These are phyloP conservation scores for Globisporangium yorkense DNA, from an alignment of 352 stramenopile genomes.

Conservation along the genomic window DNA sequence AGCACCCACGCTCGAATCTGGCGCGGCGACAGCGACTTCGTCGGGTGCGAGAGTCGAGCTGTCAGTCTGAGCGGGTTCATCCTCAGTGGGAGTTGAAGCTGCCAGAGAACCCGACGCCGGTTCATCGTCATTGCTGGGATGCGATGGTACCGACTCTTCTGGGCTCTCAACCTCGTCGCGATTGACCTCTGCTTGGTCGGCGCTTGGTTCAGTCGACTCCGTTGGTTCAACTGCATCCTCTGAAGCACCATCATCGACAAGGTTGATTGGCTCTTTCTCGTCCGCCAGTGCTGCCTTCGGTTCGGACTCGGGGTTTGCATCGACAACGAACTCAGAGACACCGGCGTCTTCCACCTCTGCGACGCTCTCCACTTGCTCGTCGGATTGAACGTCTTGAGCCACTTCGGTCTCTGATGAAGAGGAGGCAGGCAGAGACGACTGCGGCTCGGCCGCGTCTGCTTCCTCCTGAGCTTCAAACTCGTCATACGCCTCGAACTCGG, in stretches of 20 bases:
- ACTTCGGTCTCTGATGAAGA: not conserved
- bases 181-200: not conserved
- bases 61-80: too few species aligned
- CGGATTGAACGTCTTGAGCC: not conserved
- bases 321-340: not conserved
- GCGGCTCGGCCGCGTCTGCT: not conserved
- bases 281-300: not conserved
- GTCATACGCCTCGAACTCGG: constrained; percentile 4
- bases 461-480: constrained; percentile 6
- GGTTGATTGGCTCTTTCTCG: too few species aligned
- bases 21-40: not conserved
- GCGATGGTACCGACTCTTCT: not conserved
- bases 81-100: too few species aligned
- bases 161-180: not conserved
- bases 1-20: not conserved
- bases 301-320: not conserved
- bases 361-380: not conserved
- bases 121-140: not conserved
- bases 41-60: not conserved
- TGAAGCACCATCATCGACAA: too few species aligned
- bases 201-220: not conserved
- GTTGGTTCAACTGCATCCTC: not conserved
- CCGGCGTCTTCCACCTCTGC: not conserved
- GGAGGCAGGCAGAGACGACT: not conserved
- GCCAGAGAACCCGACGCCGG: too few species aligned